Conservation (phyloP, 2,329 filamentous ascomycete genomes). For the Penicillium verrucosum region DNA sequence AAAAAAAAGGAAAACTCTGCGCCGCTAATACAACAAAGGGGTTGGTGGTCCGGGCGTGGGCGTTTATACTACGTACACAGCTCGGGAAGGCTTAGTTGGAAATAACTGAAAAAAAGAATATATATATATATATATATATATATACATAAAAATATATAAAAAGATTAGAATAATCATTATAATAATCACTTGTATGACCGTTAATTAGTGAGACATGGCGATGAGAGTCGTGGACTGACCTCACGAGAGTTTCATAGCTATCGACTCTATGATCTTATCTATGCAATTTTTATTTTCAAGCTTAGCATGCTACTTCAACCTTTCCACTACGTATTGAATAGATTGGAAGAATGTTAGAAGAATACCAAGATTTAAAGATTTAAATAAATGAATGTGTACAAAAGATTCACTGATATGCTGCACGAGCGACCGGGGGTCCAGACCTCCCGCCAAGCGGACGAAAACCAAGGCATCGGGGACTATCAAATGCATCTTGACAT, state of each 20-base stretch:
- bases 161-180: neutral
- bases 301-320: neutral
- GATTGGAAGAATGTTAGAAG: neutral
- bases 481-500: slow-evolving; percentile 24
- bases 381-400: neutral
- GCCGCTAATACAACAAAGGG: slow-evolving; percentile 13
- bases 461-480: slow-evolving; percentile 23
- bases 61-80: neutral
- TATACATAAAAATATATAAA: too few species aligned
- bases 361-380: neutral
- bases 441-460: slow-evolving; percentile 17
- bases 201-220: slow-evolving; percentile 15
- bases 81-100: neutral
- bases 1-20: slow-evolving; percentile 17
- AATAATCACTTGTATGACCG: neutral
- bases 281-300: neutral
- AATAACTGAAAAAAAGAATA: neutral
- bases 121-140: too few species aligned
- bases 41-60: slow-evolving; percentile 14
- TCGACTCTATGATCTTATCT: neutral
- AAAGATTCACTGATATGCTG: slow-evolving; percentile 4
- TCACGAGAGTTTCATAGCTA: neutral
- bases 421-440: slow-evolving; percentile 19
- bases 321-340: neutral
- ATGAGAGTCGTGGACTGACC: slow-evolving; percentile 12